These are phyloP conservation scores for Sanghuangporus weigelae DNA, from an alignment of 1,284 basidiomycete genomes.

Conservation along the genomic window DNA sequence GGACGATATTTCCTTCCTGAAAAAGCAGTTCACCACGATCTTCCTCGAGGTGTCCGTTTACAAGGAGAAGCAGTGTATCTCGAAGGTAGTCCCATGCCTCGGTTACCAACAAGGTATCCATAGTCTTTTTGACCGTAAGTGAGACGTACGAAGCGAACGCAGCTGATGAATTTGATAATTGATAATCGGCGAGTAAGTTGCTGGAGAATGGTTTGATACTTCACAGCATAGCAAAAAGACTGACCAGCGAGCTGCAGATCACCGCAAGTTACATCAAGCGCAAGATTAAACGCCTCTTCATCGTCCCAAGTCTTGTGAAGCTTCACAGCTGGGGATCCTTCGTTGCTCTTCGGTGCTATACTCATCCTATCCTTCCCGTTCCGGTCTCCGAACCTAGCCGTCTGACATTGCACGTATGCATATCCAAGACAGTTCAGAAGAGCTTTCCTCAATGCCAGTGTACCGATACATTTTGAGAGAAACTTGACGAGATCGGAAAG, in stretches of 20 bases:
- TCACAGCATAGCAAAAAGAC: neutral
- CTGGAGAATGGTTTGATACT: neutral
- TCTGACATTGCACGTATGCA: constrained; percentile 23
- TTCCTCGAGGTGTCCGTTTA: constrained; percentile 25
- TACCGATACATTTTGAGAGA: constrained; percentile 6
- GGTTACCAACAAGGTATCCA: constrained; percentile 34
- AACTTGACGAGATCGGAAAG: constrained; percentile 11
- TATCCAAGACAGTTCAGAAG: constrained; percentile 29
- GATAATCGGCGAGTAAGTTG: neutral
- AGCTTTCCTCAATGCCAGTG: constrained; percentile 12
- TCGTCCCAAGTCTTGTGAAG: constrained; percentile 21
- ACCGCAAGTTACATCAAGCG: constrained; percentile 22
- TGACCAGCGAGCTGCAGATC: constrained; percentile 33
- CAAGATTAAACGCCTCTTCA: constrained; percentile 28
- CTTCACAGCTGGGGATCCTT: neutral
- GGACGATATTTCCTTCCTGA: neutral
- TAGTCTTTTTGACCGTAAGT: constrained; percentile 20
- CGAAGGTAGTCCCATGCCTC: constrained; percentile 55
- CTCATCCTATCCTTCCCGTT: constrained; percentile 7
- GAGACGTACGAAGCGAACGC: constrained; percentile 46
- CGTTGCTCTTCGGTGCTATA: neutral
- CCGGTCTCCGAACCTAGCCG: constrained; percentile 19
- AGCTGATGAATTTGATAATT: constrained; percentile 29
- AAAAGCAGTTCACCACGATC: neutral
- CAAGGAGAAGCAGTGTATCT: constrained; percentile 42